Percentiles rank a stretch among this genome's conserved stretches.
These are phyloP conservation scores for Aspergillus viridinutans DNA, from an alignment of 2,329 filamentous ascomycete genomes.

Conservation along the genomic window DNA sequence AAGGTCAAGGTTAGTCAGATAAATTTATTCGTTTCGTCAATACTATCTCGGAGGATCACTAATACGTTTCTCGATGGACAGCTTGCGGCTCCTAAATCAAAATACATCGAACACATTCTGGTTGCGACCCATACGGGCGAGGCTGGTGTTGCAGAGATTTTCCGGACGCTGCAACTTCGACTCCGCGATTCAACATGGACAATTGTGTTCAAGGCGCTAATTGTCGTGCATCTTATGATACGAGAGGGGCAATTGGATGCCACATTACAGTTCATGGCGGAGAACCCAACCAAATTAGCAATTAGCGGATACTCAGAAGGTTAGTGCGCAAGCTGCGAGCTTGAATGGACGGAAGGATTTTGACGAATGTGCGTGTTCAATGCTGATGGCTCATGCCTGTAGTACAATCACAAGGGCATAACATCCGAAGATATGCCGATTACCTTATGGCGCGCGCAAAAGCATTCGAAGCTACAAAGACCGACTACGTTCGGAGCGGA, in stretches of 20 bases:
- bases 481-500: conserved; percentile 82
- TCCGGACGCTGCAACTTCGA: conserved; percentile 82
- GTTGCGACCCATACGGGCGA: conserved; percentile 93
- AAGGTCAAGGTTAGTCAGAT: conserved; percentile 75
- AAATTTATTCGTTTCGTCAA: not conserved
- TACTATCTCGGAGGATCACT: conserved; percentile 2
- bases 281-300: conserved; percentile 76
- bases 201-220: conserved; percentile 96
- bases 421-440: conserved; percentile 85
- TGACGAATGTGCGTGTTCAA: not conserved
- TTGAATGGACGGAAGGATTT: not conserved
- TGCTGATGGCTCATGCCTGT: conserved; percentile 34
- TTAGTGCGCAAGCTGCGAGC: conserved; percentile 44
- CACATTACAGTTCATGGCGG: conserved; percentile 77
- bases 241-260: conserved; percentile 87
- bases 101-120: conserved; percentile 98
- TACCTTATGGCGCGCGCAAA: conserved; percentile 80
- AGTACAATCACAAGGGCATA: conserved; percentile 93
- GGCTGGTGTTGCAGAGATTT: conserved; percentile 91
- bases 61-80: conserved; percentile 37
- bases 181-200: conserved; percentile 97
- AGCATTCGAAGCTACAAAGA: conserved; percentile 77
- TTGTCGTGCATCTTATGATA: conserved; percentile 96
- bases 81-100: conserved; percentile 95
- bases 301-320: conserved; percentile 91